Evolutionary conservation across 495 filamentous ascomycete genomes (phyloP).

Genomic region (Lophiotrema nucula): DNA sequence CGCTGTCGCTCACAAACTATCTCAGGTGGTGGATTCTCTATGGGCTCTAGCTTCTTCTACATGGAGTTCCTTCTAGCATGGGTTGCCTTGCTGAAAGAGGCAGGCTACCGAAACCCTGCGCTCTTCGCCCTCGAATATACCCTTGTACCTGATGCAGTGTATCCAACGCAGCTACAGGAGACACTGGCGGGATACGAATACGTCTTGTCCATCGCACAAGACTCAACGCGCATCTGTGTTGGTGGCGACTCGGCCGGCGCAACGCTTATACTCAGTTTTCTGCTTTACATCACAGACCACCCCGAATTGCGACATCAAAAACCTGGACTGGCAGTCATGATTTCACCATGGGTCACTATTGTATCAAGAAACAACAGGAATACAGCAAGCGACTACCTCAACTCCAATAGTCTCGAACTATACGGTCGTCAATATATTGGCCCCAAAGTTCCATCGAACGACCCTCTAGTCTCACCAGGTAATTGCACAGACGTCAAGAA

Average conservation of each 20-base stretch:
- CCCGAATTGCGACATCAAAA: conserved; percentile 46
- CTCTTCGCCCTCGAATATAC: conserved; percentile 79
- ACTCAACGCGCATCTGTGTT: conserved; percentile 60
- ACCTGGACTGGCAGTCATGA: conserved; percentile 59
- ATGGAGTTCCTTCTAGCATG: conserved; percentile 73
- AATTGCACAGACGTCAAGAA: conserved; percentile 58
- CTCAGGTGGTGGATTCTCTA: conserved; percentile 69
- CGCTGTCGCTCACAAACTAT: neutral
- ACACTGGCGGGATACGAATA: conserved; percentile 64
- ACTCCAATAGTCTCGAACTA: conserved; percentile 52
- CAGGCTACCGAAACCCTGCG: conserved; percentile 68
- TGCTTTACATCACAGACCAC: conserved; percentile 56
- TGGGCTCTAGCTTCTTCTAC: conserved; percentile 78
- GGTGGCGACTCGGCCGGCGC: conserved; percentile 74
- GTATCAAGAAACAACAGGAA: conserved; percentile 55
- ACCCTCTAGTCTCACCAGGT: conserved; percentile 66
- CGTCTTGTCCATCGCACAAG: conserved; percentile 52
- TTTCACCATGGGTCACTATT: conserved; percentile 57
- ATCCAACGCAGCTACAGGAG: conserved; percentile 68
- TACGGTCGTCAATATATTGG: conserved; percentile 68
- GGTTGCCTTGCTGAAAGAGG: conserved; percentile 54
- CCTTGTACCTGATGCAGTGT: conserved; percentile 68
- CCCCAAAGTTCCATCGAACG: conserved; percentile 42
- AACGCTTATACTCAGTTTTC: conserved; percentile 62
- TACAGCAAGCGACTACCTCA: conserved; percentile 62